These are phyloP conservation scores for Ceratopteris richardii DNA, from an alignment of 75 land plant genomes.

Conservation along the genomic window DNA sequence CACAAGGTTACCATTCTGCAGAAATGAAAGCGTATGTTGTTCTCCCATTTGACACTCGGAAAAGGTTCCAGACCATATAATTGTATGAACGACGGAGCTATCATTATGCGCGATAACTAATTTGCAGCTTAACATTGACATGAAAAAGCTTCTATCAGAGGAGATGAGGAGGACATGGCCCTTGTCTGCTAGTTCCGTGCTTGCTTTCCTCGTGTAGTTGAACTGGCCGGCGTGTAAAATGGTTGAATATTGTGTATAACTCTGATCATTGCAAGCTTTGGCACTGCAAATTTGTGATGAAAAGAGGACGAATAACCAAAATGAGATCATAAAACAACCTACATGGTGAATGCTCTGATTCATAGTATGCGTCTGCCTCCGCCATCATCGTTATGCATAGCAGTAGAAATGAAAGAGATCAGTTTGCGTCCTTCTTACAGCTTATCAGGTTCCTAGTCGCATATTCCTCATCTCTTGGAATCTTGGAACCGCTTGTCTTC, in stretches of 20 bases:
- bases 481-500: too few relatives aligned
- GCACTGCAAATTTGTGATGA: too few relatives aligned
- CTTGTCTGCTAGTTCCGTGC: background rate
- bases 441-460: too few relatives aligned
- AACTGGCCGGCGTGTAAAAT: background rate
- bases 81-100: background rate
- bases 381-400: too few relatives aligned
- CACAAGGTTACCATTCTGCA: background rate
- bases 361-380: too few relatives aligned
- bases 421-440: too few relatives aligned
- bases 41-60: background rate
- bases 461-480: too few relatives aligned
- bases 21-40: background rate
- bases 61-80: background rate
- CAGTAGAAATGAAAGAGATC: too few relatives aligned
- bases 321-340: too few relatives aligned
- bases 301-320: too few relatives aligned
- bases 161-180: background rate
- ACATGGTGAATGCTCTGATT: too few relatives aligned
- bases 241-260: conserved; percentile 3
- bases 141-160: background rate
- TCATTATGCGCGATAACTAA: background rate
- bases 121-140: background rate
- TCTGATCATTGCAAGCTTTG: conserved; percentile 3
- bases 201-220: background rate